Evolutionary conservation across 2,329 filamentous ascomycete species (phyloP).

Genomic region (Ophiosphaerella narmari): DNA sequence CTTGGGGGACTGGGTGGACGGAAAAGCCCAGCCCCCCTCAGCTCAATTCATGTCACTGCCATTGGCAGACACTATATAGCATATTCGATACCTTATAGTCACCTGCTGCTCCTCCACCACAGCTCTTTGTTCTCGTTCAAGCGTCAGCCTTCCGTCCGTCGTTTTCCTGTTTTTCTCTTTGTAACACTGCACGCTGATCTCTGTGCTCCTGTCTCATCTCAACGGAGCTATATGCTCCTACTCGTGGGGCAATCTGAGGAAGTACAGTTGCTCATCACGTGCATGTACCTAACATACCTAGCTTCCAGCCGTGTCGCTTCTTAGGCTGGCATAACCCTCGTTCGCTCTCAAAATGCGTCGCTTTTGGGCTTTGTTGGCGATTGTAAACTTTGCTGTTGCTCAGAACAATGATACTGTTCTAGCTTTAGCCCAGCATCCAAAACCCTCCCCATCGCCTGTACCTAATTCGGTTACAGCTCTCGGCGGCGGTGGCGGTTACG

Average conservation of each 20-base stretch:
- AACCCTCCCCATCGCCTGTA: constrained; percentile 1
- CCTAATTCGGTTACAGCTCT: not conserved
- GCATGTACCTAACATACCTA: constrained; percentile 21
- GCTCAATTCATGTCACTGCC: constrained; percentile 24
- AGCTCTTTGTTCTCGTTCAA: constrained; percentile 15
- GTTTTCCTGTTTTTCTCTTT: constrained; percentile 16
- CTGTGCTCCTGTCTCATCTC: constrained; percentile 15
- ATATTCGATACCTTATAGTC: constrained; percentile 33
- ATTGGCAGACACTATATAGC: constrained; percentile 26
- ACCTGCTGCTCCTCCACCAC: constrained; percentile 22
- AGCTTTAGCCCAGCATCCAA: not conserved
- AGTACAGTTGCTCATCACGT: constrained; percentile 21
- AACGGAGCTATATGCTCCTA: constrained; percentile 14
- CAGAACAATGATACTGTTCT: constrained; percentile 22
- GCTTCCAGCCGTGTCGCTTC: constrained; percentile 29
- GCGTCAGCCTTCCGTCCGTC: constrained; percentile 28
- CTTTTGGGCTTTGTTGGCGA: constrained; percentile 28
- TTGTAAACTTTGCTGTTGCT: constrained; percentile 25
- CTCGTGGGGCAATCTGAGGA: constrained; percentile 4
- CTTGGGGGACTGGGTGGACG: constrained; percentile 31
- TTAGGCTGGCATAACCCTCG: constrained; percentile 32
- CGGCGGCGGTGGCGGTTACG: not conserved
- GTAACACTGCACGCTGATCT: constrained; percentile 8
- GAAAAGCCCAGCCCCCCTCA: constrained; percentile 33
- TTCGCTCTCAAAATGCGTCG: constrained; percentile 39